phyloP scores from a whole-genome alignment of 2,329 filamentous ascomycete species.

The Geosmithia morbida region DNA sequence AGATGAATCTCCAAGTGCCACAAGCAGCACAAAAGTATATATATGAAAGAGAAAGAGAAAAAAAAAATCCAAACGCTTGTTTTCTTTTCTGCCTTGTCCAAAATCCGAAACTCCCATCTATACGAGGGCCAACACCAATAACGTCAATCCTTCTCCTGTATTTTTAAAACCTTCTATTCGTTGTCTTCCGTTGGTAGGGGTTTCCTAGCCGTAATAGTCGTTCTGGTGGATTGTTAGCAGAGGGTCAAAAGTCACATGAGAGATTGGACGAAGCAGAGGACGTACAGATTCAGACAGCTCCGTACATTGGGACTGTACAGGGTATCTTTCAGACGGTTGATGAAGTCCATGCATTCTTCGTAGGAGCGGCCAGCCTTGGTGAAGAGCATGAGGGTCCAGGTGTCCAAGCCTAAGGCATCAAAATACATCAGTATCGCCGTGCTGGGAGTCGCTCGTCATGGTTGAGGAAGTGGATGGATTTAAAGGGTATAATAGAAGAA shows the following conservation, averaged over 20 bases:
- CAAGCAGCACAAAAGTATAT: too few relatives aligned
- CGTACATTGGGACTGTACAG: conserved; percentile 12
- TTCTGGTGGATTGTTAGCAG: conserved; percentile 5
- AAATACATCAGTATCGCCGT: too few relatives aligned
- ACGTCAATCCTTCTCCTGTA: too few relatives aligned
- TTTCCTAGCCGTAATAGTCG: conserved; percentile 17
- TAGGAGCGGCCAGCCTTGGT: conserved; percentile 16
- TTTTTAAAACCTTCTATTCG: too few relatives aligned
- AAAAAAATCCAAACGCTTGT: too few relatives aligned
- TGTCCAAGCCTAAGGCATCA: conserved; percentile 11
- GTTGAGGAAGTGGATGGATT: background rate
- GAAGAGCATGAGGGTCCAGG: conserved; percentile 18
- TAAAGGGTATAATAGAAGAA: too few relatives aligned
- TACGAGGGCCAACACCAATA: too few relatives aligned
- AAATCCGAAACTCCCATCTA: too few relatives aligned
- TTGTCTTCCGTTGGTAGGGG: conserved; percentile 3
- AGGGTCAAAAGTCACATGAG: background rate
- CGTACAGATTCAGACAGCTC: conserved; percentile 17
- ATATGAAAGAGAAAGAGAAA: too few relatives aligned
- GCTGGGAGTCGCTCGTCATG: too few relatives aligned
- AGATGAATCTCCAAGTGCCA: too few relatives aligned
- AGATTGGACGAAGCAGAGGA: background rate
- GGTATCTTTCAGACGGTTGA: conserved; percentile 16
- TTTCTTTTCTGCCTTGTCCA: too few relatives aligned
- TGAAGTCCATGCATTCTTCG: conserved; percentile 12